These are phyloP conservation scores for Salicornia ramosissima DNA, from an alignment of 148 eudicot genomes.

Conservation along the genomic window DNA sequence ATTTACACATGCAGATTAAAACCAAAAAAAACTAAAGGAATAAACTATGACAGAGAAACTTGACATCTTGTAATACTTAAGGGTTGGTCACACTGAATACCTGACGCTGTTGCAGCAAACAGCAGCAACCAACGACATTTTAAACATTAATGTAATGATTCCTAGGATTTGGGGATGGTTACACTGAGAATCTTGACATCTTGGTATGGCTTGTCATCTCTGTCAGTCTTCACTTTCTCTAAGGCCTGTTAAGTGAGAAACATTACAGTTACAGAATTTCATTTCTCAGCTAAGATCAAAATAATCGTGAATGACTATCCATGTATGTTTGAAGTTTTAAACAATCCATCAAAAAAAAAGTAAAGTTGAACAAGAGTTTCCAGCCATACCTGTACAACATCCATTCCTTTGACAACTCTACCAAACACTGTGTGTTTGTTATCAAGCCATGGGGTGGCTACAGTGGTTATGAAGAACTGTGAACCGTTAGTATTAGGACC, in stretches of 20 bases:
- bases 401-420: conserved; percentile 93
- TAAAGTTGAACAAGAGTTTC: background rate
- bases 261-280: background rate
- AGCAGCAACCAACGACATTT: background rate
- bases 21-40: background rate
- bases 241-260: conserved; percentile 48
- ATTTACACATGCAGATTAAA: background rate
- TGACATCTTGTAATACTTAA: background rate
- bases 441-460: conserved; percentile 99
- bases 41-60: background rate
- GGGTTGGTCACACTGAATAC: conserved; percentile 17
- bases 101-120: conserved; percentile 14
- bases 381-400: conserved; percentile 83
- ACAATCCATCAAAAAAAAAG: no score
- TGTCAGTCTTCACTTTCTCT: conserved; percentile 97
- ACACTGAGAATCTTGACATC: conserved; percentile 96
- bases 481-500: conserved; percentile 96
- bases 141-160: background rate
- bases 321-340: background rate
- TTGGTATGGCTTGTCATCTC: conserved; percentile 81
- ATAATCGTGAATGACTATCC: background rate
- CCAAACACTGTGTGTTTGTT: conserved; percentile 98
- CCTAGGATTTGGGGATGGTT: conserved; percentile 76
- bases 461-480: conserved; percentile 96
- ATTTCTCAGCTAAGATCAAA: background rate